Evolutionary conservation across 1,284 basidiomycete species (phyloP).

Genomic region (Heterobasidion irregulare): DNA sequence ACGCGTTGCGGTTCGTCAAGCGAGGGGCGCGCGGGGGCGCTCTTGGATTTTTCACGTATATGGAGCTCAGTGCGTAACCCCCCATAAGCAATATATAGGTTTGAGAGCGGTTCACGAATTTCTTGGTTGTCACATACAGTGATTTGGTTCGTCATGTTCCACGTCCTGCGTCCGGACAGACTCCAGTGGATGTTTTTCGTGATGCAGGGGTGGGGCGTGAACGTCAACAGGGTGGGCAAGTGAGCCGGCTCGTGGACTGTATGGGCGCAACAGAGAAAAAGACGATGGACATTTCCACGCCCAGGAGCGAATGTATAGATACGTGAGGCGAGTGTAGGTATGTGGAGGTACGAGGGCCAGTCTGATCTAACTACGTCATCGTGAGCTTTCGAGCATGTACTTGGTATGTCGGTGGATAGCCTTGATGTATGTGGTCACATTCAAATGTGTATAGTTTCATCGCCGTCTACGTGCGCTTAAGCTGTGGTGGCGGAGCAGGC

Average conservation of each 20-base stretch:
- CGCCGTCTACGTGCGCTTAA: too few species aligned
- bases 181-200: conserved; percentile 40
- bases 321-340: too few species aligned
- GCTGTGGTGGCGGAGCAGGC: too few species aligned
- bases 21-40: conserved; percentile 43
- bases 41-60: conserved; percentile 58
- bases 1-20: conserved; percentile 51
- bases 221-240: neutral
- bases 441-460: too few species aligned
- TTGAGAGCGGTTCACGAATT: neutral
- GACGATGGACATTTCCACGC: too few species aligned
- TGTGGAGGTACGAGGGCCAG: too few species aligned
- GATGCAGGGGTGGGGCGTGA: conserved; percentile 40
- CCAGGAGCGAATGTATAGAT: too few species aligned
- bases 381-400: too few species aligned
- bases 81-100: neutral
- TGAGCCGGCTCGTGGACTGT: neutral
- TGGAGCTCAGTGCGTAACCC: conserved; percentile 40
- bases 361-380: too few species aligned
- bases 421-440: too few species aligned
- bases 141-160: conserved; percentile 42
- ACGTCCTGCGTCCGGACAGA: conserved; percentile 35
- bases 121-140: conserved; percentile 17
- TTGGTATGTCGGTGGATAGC: too few species aligned
- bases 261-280: too few species aligned